Percentiles rank a stretch among this genome's conserved stretches.
phyloP scores from a whole-genome alignment of 345 rosid genomes.

The Acer saccharum region DNA sequence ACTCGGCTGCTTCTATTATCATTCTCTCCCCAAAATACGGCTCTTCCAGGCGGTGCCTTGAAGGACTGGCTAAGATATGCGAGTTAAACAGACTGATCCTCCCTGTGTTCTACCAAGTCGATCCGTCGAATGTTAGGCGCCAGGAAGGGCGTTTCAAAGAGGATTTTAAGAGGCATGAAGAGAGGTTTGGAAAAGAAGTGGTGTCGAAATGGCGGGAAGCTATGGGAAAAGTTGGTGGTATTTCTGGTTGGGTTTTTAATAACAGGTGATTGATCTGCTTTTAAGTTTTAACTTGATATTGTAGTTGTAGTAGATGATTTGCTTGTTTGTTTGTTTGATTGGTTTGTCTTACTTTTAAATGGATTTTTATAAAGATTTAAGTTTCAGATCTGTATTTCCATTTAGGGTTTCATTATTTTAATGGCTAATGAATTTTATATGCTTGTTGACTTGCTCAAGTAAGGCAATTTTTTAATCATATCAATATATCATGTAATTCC shows the following conservation, averaged over 20 bases:
- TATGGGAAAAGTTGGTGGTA: conserved; percentile 39
- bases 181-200: conserved; percentile 26
- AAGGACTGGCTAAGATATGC: conserved; percentile 43
- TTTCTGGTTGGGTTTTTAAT: conserved; percentile 28
- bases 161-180: conserved; percentile 30
- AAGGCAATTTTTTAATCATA: background rate
- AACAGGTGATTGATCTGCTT: conserved; percentile 7
- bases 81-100: conserved; percentile 38
- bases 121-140: conserved; percentile 51
- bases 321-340: background rate
- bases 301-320: background rate
- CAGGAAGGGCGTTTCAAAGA: conserved; percentile 35
- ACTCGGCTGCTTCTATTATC: conserved; percentile 45
- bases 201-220: conserved; percentile 46
- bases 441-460: background rate
- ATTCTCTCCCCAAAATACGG: conserved; percentile 42
- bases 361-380: background rate
- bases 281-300: background rate
- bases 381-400: background rate
- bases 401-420: background rate
- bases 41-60: conserved; percentile 46
- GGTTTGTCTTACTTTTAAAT: background rate
- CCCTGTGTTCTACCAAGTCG: conserved; percentile 50
- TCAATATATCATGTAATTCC: background rate
- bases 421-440: background rate